Percentiles rank a stretch among this genome's conserved stretches.
Evolutionary conservation across 2,329 filamentous ascomycete species (phyloP).

Genomic region (Hymenoscyphus fructigenus): DNA sequence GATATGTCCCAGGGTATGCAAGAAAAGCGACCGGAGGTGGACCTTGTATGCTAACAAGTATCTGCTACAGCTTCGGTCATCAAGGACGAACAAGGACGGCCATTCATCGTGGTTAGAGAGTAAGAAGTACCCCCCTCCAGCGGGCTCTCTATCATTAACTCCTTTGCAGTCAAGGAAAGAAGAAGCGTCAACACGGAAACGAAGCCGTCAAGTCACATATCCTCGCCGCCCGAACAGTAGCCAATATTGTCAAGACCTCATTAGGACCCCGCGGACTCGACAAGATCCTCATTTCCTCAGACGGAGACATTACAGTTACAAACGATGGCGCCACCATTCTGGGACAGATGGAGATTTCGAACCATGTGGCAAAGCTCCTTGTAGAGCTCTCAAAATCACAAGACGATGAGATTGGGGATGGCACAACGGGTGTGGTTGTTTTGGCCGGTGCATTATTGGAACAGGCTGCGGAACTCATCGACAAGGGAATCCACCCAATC

Average conservation of each 20-base stretch:
- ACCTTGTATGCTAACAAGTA: constrained; percentile 26
- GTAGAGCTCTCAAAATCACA: constrained; percentile 98
- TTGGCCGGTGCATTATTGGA: constrained; percentile 91
- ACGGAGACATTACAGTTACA: constrained; percentile 98
- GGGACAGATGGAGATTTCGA: constrained; percentile 97
- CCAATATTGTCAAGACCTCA: constrained; percentile 96
- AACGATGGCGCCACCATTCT: constrained; percentile 98
- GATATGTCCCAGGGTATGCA: constrained; percentile 77
- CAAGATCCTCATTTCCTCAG: constrained; percentile 98
- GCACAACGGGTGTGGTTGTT: constrained; percentile 96
- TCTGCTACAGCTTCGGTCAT: constrained; percentile 62
- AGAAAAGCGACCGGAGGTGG: neutral
- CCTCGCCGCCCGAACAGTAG: constrained; percentile 90
- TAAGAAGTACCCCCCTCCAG: constrained; percentile 49
- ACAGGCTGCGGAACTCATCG: constrained; percentile 95
- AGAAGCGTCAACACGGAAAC: constrained; percentile 94
- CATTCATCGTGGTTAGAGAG: constrained; percentile 98
- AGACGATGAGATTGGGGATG: constrained; percentile 98
- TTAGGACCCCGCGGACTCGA: constrained; percentile 93
- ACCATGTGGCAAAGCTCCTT: constrained; percentile 95
- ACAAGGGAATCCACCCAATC: constrained; percentile 99
- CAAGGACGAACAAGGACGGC: constrained; percentile 96
- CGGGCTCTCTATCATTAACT: constrained; percentile 29
- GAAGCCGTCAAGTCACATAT: constrained; percentile 99
- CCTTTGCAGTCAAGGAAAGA: constrained; percentile 78